These are phyloP conservation scores for Pseudotulostoma volvatum DNA, from an alignment of 495 filamentous ascomycete species.

Conservation along the genomic window DNA sequence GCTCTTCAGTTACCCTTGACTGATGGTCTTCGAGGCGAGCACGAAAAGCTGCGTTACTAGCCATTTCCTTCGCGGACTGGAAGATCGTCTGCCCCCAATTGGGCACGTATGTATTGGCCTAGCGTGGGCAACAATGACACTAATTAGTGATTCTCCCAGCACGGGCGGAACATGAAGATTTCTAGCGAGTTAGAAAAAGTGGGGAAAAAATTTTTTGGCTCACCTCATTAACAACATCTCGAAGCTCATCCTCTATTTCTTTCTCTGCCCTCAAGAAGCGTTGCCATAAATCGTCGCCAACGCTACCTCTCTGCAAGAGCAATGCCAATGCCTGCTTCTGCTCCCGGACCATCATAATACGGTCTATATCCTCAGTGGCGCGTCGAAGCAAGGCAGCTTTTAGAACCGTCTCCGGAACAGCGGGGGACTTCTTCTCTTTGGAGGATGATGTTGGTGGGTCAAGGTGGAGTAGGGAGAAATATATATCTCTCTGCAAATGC, in stretches of 20 bases:
- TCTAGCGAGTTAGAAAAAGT: constrained; percentile 1
- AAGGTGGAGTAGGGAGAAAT: constrained; percentile 78
- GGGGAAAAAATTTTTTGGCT: constrained; percentile 4
- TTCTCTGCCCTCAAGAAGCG: constrained; percentile 80
- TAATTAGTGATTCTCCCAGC: too few relatives aligned
- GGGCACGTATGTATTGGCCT: constrained; percentile 76
- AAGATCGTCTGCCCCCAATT: constrained; percentile 92
- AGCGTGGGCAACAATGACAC: constrained; percentile 1
- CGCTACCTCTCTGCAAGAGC: constrained; percentile 73
- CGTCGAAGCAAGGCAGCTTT: constrained; percentile 82
- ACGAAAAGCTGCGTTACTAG: constrained; percentile 47
- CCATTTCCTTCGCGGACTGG: constrained; percentile 80
- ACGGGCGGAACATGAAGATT: background rate
- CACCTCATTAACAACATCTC: constrained; percentile 88
- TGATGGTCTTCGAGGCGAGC: constrained; percentile 48
- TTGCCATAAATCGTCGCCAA: constrained; percentile 95
- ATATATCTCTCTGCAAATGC: constrained; percentile 84
- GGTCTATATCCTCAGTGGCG: constrained; percentile 78
- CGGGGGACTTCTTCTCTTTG: constrained; percentile 48
- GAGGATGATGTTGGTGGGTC: constrained; percentile 38
- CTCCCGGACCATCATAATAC: constrained; percentile 68
- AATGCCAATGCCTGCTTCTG: constrained; percentile 73
- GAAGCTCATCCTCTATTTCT: constrained; percentile 91
- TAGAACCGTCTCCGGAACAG: constrained; percentile 69
- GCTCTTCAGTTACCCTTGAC: constrained; percentile 49